phyloP scores from a whole-genome alignment of 345 rosid genomes.

The Brassica juncea region DNA sequence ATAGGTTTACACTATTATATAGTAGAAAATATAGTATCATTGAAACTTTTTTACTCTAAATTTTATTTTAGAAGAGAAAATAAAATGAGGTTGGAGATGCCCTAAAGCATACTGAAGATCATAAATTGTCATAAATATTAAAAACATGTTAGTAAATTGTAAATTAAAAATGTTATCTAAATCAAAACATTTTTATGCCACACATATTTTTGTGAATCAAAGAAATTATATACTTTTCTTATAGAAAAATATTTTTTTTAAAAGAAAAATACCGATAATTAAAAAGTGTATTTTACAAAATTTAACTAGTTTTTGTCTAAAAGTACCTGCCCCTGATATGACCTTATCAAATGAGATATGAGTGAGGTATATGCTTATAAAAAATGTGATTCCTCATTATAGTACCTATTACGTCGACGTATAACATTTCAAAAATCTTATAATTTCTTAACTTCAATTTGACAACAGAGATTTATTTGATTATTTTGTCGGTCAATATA shows the following conservation, averaged over 20 bases:
- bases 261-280: not conserved
- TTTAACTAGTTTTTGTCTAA: not conserved
- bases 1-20: too few species aligned
- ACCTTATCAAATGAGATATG: not conserved
- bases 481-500: not conserved
- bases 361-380: not conserved
- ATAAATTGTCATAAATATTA: not conserved
- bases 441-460: not conserved
- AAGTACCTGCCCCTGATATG: not conserved
- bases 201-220: not conserved
- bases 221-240: not conserved
- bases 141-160: not conserved
- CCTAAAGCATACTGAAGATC: not conserved
- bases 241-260: not conserved
- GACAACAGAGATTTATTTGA: not conserved
- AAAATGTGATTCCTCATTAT: not conserved
- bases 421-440: not conserved
- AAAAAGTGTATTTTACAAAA: not conserved
- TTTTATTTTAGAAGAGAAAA: too few species aligned
- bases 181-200: not conserved
- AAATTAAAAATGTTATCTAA: not conserved
- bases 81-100: too few species aligned
- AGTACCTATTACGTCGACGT: not conserved
- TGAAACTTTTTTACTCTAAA: too few species aligned
- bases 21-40: too few species aligned